Evolutionary conservation across 2,329 filamentous ascomycete species (phyloP).

Genomic region (Calonectria crousiana): DNA sequence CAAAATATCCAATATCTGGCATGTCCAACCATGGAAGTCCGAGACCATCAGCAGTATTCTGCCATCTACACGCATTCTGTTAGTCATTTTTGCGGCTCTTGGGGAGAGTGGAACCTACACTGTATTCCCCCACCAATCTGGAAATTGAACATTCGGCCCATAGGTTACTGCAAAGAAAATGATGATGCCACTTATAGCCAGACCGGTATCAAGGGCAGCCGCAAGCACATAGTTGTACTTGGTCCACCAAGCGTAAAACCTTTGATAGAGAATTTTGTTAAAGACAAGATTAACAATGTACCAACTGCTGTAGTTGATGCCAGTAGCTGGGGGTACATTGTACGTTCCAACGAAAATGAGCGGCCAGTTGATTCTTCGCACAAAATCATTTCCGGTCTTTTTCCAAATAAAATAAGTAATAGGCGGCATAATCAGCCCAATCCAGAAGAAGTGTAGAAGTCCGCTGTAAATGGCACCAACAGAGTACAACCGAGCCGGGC

Average conservation of each 20-base stretch:
- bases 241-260: slow-evolving; percentile 22
- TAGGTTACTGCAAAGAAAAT: slow-evolving; percentile 24
- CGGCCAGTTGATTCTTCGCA: slow-evolving; percentile 16
- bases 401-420: slow-evolving; percentile 16
- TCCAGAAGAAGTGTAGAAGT: slow-evolving; percentile 20
- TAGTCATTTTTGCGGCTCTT: background rate
- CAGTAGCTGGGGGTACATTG: slow-evolving; percentile 16
- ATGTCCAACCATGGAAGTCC: slow-evolving; percentile 14
- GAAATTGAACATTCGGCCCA: slow-evolving; percentile 21
- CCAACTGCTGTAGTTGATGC: slow-evolving; percentile 24
- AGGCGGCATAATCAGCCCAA: slow-evolving; percentile 18
- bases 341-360: slow-evolving; percentile 20
- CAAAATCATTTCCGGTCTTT: slow-evolving; percentile 15
- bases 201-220: slow-evolving; percentile 18
- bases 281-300: slow-evolving; percentile 16
- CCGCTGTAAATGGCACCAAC: slow-evolving; percentile 16
- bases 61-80: slow-evolving; percentile 3
- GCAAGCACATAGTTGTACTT: slow-evolving; percentile 23
- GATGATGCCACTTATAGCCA: slow-evolving; percentile 15
- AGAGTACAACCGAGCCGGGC: slow-evolving; percentile 15
- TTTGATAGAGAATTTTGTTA: slow-evolving; percentile 14
- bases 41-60: slow-evolving; percentile 17
- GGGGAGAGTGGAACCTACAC: background rate
- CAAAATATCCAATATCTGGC: slow-evolving; percentile 20
- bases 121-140: slow-evolving; percentile 26